Conservation (phyloP, 768 basidiomycete genomes). For the Suillus subluteus region DNA sequence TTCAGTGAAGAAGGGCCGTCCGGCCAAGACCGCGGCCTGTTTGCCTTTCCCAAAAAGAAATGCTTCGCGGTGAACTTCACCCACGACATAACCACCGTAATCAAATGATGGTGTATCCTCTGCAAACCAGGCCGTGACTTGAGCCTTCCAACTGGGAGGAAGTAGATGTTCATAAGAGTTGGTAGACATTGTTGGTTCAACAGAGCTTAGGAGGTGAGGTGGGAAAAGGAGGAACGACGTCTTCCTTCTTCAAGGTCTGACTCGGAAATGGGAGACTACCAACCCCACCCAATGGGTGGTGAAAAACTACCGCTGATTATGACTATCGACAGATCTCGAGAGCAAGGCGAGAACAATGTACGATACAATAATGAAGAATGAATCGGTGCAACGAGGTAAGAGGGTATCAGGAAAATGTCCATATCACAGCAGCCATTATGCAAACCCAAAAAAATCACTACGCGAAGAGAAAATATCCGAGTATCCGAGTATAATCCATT, state of each 20-base stretch:
- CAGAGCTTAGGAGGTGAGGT: background rate
- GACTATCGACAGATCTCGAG: background rate
- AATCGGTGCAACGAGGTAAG: background rate
- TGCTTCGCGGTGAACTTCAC: conserved; percentile 85
- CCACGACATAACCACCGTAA: conserved; percentile 95
- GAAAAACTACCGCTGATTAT: background rate
- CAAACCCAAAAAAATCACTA: conserved; percentile 4
- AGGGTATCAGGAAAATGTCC: conserved; percentile 3
- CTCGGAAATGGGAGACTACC: background rate
- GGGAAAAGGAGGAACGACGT: background rate
- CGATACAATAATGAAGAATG: conserved; percentile 1
- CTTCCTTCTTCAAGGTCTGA: no score
- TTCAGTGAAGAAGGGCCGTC: conserved; percentile 94
- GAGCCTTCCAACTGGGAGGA: conserved; percentile 89
- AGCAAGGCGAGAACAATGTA: background rate
- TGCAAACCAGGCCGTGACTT: conserved; percentile 80
- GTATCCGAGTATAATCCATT: background rate
- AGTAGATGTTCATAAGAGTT: conserved; percentile 65
- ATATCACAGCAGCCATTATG: conserved; percentile 10
- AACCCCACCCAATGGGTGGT: background rate
- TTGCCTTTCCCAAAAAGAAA: conserved; percentile 90
- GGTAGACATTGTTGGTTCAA: conserved; percentile 19
- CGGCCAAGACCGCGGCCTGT: conserved; percentile 79
- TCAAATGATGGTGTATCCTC: conserved; percentile 98
- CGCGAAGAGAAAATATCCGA: background rate